phyloP scores from a whole-genome alignment of 768 basidiomycete genomes.

The Gymnopilus junonius region DNA sequence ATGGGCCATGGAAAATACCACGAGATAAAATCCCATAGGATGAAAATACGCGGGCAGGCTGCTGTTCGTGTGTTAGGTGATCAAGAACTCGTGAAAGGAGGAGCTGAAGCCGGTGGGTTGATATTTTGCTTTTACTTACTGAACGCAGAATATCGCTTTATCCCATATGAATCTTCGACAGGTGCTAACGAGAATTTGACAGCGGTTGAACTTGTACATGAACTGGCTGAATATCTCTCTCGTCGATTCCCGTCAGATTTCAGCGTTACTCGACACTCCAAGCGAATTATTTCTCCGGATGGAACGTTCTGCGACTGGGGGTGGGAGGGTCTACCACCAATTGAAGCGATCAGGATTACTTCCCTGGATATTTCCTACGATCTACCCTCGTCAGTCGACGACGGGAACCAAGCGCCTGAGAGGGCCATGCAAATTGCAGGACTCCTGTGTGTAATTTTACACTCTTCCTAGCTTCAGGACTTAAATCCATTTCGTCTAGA shows the following conservation, averaged over 20 bases:
- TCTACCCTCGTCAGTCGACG: constrained; percentile 44
- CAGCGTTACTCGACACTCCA: constrained; percentile 47
- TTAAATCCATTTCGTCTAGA: constrained; percentile 29
- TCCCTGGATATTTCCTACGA: constrained; percentile 54
- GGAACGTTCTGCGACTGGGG: constrained; percentile 31
- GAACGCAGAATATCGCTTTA: no score
- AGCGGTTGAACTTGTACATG: constrained; percentile 73
- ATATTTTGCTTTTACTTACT: neutral
- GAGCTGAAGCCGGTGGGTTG: constrained; percentile 40
- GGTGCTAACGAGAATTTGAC: constrained; percentile 4
- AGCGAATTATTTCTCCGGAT: constrained; percentile 3
- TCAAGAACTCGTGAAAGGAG: constrained; percentile 38
- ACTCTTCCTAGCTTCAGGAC: neutral
- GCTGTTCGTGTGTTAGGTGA: constrained; percentile 54
- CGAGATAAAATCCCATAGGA: constrained; percentile 59
- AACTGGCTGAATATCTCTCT: constrained; percentile 68
- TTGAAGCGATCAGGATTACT: constrained; percentile 55
- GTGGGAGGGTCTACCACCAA: constrained; percentile 50
- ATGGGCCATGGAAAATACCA: constrained; percentile 58
- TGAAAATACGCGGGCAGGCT: constrained; percentile 52
- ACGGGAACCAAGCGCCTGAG: constrained; percentile 42
- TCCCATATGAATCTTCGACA: no score
- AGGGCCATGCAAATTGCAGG: constrained; percentile 66
- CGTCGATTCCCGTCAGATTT: constrained; percentile 65
- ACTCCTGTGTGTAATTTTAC: constrained; percentile 49